These are phyloP conservation scores for Candida glucosophila DNA, from an alignment of 1,139 yeast genomes.

Conservation along the genomic window DNA sequence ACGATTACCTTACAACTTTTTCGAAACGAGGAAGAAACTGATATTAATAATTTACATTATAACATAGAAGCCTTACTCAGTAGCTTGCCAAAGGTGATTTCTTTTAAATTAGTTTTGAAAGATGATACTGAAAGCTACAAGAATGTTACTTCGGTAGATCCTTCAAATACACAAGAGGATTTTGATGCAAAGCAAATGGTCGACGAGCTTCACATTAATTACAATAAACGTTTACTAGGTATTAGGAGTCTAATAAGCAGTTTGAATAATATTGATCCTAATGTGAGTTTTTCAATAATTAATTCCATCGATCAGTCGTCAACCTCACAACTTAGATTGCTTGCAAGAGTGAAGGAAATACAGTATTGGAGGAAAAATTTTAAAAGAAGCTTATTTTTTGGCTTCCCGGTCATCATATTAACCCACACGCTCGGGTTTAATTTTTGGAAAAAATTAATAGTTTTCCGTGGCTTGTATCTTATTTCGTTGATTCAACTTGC, in stretches of 20 bases:
- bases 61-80: slow-evolving; percentile 32
- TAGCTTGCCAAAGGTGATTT: slow-evolving; percentile 21
- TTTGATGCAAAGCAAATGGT: slow-evolving; percentile 10
- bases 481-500: slow-evolving; percentile 55
- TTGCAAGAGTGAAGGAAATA: slow-evolving; percentile 67
- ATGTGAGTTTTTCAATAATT: slow-evolving; percentile 29
- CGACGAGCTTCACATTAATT: slow-evolving; percentile 36
- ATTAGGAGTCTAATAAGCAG: slow-evolving; percentile 47
- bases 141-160: slow-evolving; percentile 8
- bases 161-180: slow-evolving; percentile 6
- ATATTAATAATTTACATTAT: slow-evolving; percentile 23
- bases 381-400: slow-evolving; percentile 41
- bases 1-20: slow-evolving; percentile 22
- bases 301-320: slow-evolving; percentile 38
- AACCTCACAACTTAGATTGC: slow-evolving; percentile 56
- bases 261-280: slow-evolving; percentile 17
- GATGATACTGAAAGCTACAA: slow-evolving; percentile 2
- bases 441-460: slow-evolving; percentile 16
- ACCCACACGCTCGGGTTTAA: slow-evolving; percentile 9
- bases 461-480: slow-evolving; percentile 47
- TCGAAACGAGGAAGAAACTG: slow-evolving; percentile 22
- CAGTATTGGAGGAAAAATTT: slow-evolving; percentile 58
- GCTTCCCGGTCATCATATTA: slow-evolving; percentile 55
- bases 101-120: slow-evolving; percentile 15
- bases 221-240: slow-evolving; percentile 40